Evolutionary conservation across 352 stramenopile genomes (phyloP), one percentile per base, ranked within the genome.

Genomic region (Halophytophthora batemanensis): DNA sequence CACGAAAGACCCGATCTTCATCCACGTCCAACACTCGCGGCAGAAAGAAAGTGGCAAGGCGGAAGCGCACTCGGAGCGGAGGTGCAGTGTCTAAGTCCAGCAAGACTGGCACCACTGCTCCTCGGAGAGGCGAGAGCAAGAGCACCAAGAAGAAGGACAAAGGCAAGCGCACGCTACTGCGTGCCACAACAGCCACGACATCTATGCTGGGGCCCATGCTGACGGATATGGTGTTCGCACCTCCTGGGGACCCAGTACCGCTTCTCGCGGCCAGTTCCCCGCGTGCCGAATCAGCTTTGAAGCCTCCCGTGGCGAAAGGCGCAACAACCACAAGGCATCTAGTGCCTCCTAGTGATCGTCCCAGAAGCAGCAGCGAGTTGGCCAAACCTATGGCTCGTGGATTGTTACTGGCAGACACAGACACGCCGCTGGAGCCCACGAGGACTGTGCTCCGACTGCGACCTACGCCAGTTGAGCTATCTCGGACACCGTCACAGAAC

Each of bases 111-210:
- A 14, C 17, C 5, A 49, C 31, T 47, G 28, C 23, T 2, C 40
- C 34, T n/a, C 61, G 34, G 41, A 62, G 71, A 55, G 48, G 31
- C 5, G 58, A 71, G 25, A 15, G 13, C 4, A 74, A 66, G 40
- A 55, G 28, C 54, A 72, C 61, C 37, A 65, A 40, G 31, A 64
- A 59, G 19, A 64, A 65, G 8, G 41, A 17, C 18, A 65, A 62
- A 33, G 22, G 25, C 0, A 69, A 61, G 50, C 42, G 51, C 2
- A 37, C 64, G 19, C 29, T 47, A 21, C 37, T 22, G 43, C 35
- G 35, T n/a, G 45, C 41, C 38, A 54, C 46, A 14, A 53, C 21
- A 13, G 40, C 22, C 15, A 12, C 34, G 34, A n/a, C 44, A 13
- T 31, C 41, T 2, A n/a, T 19, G 5, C 8, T 41, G 39, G 50